Conservation (phyloP, 306 rosid species). For the Dicorynia guianensis region DNA sequence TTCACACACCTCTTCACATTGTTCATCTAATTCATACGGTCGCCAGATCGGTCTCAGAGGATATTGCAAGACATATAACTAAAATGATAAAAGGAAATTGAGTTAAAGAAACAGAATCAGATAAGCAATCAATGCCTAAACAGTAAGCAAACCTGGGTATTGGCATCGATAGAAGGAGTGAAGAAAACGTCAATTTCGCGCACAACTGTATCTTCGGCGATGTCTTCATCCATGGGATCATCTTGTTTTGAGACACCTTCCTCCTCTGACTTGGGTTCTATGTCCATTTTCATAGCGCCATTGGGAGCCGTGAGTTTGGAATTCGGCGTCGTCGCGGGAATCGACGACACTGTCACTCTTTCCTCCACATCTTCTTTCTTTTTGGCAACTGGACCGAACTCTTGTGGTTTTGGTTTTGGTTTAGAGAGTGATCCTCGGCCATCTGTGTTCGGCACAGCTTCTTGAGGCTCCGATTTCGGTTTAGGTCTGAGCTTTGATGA, state of each 20-base stretch:
- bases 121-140: neutral
- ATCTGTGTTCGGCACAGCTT: conserved; percentile 41
- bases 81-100: conserved; percentile 12
- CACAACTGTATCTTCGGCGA: conserved; percentile 62
- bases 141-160: conserved; percentile 57
- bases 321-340: conserved; percentile 21
- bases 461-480: conserved; percentile 46
- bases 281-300: conserved; percentile 56
- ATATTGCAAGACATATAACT: conserved; percentile 85
- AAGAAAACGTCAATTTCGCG: conserved; percentile 89
- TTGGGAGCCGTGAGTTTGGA: conserved; percentile 38
- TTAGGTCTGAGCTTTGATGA: conserved; percentile 65
- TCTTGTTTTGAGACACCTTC: conserved; percentile 44
- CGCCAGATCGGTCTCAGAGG: conserved; percentile 90
- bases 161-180: conserved; percentile 55
- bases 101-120: neutral
- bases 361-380: conserved; percentile 47
- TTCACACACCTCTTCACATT: conserved; percentile 73
- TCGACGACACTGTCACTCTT: neutral
- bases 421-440: conserved; percentile 39
- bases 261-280: conserved; percentile 41
- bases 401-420: conserved; percentile 53
- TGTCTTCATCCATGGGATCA: conserved; percentile 67
- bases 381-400: conserved; percentile 29
- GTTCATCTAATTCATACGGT: conserved; percentile 79